Base-by-base conservation (phyloP, 192 early-diverging fungal genomes). In the Coemansia sp. region DNA sequence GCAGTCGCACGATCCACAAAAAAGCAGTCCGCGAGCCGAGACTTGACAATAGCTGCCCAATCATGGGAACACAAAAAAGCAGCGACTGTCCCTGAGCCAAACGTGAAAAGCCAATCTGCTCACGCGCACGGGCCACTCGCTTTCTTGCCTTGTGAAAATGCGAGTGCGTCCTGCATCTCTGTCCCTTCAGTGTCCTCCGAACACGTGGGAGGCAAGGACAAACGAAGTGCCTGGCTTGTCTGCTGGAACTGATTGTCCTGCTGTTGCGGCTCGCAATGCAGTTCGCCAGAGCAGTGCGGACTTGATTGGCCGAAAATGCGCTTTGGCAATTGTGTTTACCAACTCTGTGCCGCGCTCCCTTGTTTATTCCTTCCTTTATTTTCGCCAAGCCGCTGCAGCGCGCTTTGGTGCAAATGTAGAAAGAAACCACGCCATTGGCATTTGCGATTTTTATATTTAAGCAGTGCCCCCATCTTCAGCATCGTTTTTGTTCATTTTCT, bases 121-220 rank as follows among this genome's bases (percentile, higher is more conserved):
- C 52, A 54, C 52, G 52, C 52, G 52, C 52, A 29, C 52, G 22
- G 52, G 52, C 52, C 52, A 27, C 26, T 45, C 14, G 11, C 41
- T 45, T n/a, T 8, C 48, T 21, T 49, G 16, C 48, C 48, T 49
- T 49, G 48, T 49, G 48, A 49, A 49, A 49, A 49, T 49, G 19
- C 48, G 48, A 21, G 31, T 1, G 16, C 16, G n/a, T 49, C 19
- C 48, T 49, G 48, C 48, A 17, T 9, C 19, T 9, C 12, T 21
- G 5, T 3, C 17, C 17, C 17, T 7, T 49, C 47, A 19, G n/a
- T 5, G 6, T 6, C 7, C n/a, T 16, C 48, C 48, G 17, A 19
- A 49, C 48, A 49, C 48, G 48, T 49, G 48, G 48, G 48, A 8
- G 19, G n/a, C 8, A 7, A 35, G 31, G 31, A 35, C 31, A 35